These are phyloP conservation scores for Polygonum aviculare DNA, from an alignment of 148 eudicot species.

Conservation along the genomic window DNA sequence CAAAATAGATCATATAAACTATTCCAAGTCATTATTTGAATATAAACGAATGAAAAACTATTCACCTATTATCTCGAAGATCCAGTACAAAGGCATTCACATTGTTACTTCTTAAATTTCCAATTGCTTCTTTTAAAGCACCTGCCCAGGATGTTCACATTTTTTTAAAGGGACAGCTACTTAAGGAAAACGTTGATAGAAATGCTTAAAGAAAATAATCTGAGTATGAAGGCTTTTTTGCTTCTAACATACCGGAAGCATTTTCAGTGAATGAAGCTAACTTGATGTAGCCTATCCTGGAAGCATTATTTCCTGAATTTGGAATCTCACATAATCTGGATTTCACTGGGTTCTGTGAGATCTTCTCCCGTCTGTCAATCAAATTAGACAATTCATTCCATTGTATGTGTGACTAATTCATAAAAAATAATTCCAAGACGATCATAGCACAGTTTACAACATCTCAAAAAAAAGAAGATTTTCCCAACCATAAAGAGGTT, in stretches of 20 bases:
- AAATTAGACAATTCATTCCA: slow-evolving; percentile 1
- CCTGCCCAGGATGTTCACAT: slow-evolving; percentile 24
- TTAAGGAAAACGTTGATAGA: background rate
- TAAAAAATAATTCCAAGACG: background rate
- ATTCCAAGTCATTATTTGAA: background rate
- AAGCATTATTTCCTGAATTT: slow-evolving; percentile 46
- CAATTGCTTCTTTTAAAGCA: slow-evolving; percentile 89
- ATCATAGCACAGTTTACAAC: background rate
- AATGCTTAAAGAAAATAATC: background rate
- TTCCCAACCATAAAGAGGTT: background rate
- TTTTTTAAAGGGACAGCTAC: background rate
- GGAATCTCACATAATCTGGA: slow-evolving; percentile 67
- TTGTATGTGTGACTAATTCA: background rate
- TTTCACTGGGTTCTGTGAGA: slow-evolving; percentile 77
- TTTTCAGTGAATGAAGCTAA: slow-evolving; percentile 81
- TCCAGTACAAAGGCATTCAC: slow-evolving; percentile 87
- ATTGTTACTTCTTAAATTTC: slow-evolving; percentile 61
- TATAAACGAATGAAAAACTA: slow-evolving; percentile 4
- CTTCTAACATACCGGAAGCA: slow-evolving; percentile 62
- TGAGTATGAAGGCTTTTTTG: background rate
- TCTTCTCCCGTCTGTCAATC: slow-evolving; percentile 71
- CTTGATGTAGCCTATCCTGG: slow-evolving; percentile 88
- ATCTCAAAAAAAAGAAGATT: background rate
- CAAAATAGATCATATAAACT: slow-evolving; percentile 19
- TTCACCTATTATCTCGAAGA: slow-evolving; percentile 96